Base-by-base conservation (phyloP, 176 grass and related monocot species). In the Cymbopogon citratus region DNA sequence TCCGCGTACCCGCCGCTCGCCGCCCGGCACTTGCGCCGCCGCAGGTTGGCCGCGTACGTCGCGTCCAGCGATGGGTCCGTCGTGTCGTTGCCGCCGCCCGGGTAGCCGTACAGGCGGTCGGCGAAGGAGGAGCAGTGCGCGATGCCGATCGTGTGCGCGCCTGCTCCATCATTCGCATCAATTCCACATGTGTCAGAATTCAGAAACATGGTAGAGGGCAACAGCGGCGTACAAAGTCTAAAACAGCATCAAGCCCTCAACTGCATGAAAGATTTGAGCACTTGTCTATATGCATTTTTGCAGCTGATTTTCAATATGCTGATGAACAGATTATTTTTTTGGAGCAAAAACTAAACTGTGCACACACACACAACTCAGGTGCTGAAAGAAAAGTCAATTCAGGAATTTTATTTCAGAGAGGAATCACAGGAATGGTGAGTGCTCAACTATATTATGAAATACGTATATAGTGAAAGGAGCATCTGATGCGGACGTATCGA, bases 61-160 rank as follows among this genome's bases (percentile, higher is more conserved):
- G 79, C 62, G 59, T 97, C 86, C 7, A 97, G 66, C 0, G 90
- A 87, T 23, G 92, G 94, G 36, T 89, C 87, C 15, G 87, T 69
- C 9, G 77, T 86, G 24, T 82, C 77, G 48, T 85, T 85, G 14
- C 81, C 86, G 84, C 74, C 85, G 63, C 80, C 29, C 31, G 73
- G 11, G 43, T 41, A 62, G 56, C 56, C 68, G 67, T 94, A 97
- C 21, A 94, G 89, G 13, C 94, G 91, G 19, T 75, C 60, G 31
- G 67, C 79, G 81, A 98, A 89, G 52, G 62, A 40, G 77, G 62
- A 40, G 80, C 94, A 97, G 84, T 91, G 91, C 13, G 74, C 80
- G 49, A 97, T 87, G 83, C 94, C 94, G 48, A 97, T 93, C 26
- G 94, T 97, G 88, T 97, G 94, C 25, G 94, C 88, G 21, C 94